Evolutionary conservation across 495 filamentous ascomycete genomes (phyloP), one percentile per base, ranked within the genome.

Genomic region (Penicillium cinerascens): DNA sequence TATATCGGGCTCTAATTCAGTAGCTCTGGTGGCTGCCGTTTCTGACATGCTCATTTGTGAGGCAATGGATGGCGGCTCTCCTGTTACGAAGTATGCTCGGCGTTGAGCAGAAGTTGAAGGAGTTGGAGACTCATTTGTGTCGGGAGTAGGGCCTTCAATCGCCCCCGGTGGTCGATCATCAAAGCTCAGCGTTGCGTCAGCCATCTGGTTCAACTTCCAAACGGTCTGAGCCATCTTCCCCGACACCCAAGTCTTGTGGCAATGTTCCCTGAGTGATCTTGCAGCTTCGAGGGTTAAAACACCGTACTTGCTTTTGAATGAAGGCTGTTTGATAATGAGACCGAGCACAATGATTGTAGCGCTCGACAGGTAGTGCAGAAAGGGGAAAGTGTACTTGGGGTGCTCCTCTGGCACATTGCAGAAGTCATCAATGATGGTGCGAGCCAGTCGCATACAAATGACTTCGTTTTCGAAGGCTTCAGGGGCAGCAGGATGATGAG

Each of bases 231-330:
- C 38, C 55, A 68, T 59, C 44, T 52, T 63, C 3, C 62, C 62
- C 2, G 65, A 68, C 3, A 65, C 55, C 62, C 65, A 68, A 8
- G 65, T 68, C 23, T 52, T 63, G 22, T 41, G 55, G 35, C 62
- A 68, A 42, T 61, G 63, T 0, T 54, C 47, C 39, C 56, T 52
- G 4, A 67, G 47, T 4, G 56, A 56, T 23, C 29, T 16, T 5
- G 60, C 54, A 6, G 58, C 61, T 16, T 59, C 47, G 3, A 67
- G 7, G 1, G 56, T 60, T 4, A 52, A 16, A 11, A 27, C 4
- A 1, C 56, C 56, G 29, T 62, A 59, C 1, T 15, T 26, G 16
- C 16, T 10, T 40, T 47, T 64, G 18, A 62, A 64, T 2, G 54
- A 49, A 22, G 51, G 52, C 17, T 62, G 51, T 26, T 55, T 64